phyloP scores from a whole-genome alignment of 108 stramenopile genomes.

The Schizochytrium sp. region DNA sequence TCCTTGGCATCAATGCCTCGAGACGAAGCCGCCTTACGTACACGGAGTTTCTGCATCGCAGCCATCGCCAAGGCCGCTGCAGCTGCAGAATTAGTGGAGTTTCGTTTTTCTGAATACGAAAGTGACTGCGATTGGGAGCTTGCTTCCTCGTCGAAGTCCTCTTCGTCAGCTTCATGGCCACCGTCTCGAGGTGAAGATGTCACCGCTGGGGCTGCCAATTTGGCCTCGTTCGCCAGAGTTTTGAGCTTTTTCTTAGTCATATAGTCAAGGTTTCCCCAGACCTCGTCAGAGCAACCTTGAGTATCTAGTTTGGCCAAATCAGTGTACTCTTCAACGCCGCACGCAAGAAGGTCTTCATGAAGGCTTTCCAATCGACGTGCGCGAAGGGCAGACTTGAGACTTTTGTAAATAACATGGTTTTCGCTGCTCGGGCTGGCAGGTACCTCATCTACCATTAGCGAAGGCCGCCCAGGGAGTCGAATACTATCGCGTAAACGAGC shows the following conservation, averaged over 20 bases:
- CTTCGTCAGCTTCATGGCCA: not conserved
- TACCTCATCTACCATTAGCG: constrained; percentile 27
- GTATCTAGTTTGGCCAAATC: constrained; percentile 52
- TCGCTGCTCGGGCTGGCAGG: constrained; percentile 15
- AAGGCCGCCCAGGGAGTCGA: not conserved
- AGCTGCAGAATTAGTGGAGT: not conserved
- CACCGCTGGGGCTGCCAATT: not conserved
- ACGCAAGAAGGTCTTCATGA: not conserved
- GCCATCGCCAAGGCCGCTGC: constrained; percentile 35
- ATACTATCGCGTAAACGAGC: constrained; percentile 12
- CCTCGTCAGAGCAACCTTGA: not conserved
- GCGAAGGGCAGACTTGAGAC: constrained; percentile 12
- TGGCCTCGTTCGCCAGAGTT: constrained; percentile 40
- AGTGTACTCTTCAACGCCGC: constrained; percentile 33
- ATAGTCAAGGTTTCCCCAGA: constrained; percentile 14
- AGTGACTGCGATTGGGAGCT: too few species aligned
- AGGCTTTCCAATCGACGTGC: constrained; percentile 29
- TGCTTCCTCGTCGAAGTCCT: not conserved
- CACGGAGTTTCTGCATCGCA: constrained; percentile 16
- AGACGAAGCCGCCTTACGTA: not conserved
- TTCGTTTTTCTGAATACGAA: not conserved
- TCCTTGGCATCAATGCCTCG: not conserved
- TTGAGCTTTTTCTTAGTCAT: constrained; percentile 39
- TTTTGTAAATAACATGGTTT: constrained; percentile 36
- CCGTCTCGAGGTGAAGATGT: not conserved